phyloP scores from a whole-genome alignment of 1,284 basidiomycete species.

The Moniliophthora roreri region DNA sequence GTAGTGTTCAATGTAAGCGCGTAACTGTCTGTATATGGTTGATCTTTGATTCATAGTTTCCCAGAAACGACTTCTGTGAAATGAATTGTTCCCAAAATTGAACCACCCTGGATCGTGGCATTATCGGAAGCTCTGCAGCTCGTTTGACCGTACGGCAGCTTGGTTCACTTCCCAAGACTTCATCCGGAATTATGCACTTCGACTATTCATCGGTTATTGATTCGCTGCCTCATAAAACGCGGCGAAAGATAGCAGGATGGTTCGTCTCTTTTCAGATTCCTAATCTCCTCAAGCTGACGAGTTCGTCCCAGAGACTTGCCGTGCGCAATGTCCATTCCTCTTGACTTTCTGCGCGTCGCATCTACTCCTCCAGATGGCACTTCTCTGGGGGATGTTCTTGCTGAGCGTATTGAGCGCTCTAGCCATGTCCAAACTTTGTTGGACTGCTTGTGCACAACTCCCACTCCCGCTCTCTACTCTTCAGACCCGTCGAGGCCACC shows the following conservation, averaged over 20 bases:
- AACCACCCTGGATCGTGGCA: too few species aligned
- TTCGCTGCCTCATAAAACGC: constrained; percentile 11
- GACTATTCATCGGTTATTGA: too few species aligned
- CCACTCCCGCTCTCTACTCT: constrained; percentile 32
- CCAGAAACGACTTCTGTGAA: too few species aligned
- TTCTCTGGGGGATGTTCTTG: constrained; percentile 37
- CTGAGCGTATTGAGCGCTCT: constrained; percentile 27
- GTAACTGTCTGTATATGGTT: too few species aligned
- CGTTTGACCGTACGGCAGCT: too few species aligned
- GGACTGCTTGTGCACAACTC: constrained; percentile 35
- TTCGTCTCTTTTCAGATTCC: not conserved
- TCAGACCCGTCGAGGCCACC: constrained; percentile 23
- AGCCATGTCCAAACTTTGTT: constrained; percentile 31
- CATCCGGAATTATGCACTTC: too few species aligned
- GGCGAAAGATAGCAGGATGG: constrained; percentile 20
- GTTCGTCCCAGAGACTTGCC: not conserved
- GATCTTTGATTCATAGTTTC: too few species aligned
- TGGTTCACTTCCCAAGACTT: too few species aligned
- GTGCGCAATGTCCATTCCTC: constrained; percentile 31
- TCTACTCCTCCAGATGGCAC: constrained; percentile 19
- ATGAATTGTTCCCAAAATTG: too few species aligned
- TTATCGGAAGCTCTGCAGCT: too few species aligned
- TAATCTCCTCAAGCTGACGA: not conserved
- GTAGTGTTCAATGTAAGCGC: too few species aligned
- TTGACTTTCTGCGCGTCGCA: constrained; percentile 29